Evolutionary conservation across 2,329 filamentous ascomycete genomes (phyloP).

Genomic region (Calonectria crousiana): DNA sequence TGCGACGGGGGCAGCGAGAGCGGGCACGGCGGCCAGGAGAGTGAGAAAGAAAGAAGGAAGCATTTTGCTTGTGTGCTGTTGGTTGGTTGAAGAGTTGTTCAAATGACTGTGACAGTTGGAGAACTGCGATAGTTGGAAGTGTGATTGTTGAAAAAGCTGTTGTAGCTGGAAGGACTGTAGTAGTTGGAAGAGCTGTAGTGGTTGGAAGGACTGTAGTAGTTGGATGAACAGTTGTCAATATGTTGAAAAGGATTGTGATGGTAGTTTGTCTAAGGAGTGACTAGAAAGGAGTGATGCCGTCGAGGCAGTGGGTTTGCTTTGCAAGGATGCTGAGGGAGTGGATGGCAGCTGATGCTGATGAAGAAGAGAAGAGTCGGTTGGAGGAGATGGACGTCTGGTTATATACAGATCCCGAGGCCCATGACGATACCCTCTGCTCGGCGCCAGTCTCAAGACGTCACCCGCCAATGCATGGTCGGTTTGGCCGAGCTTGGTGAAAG

Average conservation of each 20-base stretch:
- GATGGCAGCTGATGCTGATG: constrained; percentile 7
- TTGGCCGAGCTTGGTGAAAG: constrained; percentile 10
- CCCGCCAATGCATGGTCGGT: background rate
- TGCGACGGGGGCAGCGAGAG: constrained; percentile 22
- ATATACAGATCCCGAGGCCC: background rate
- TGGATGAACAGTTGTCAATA: background rate
- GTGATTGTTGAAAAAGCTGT: background rate
- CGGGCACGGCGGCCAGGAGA: constrained; percentile 29
- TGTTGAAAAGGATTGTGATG: background rate
- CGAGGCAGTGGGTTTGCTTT: constrained; percentile 2
- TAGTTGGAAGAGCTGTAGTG: background rate
- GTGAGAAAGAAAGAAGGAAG: constrained; percentile 25
- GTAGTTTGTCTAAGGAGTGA: constrained; percentile 3
- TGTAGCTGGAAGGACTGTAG: background rate
- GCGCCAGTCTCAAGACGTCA: constrained; percentile 1
- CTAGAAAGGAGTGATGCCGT: constrained; percentile 3
- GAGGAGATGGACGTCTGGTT: background rate
- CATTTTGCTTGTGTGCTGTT: constrained; percentile 1
- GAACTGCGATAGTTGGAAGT: background rate
- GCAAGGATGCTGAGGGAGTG: background rate
- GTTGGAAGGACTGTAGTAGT: background rate
- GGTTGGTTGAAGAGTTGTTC: background rate
- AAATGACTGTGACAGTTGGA: background rate
- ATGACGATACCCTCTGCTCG: background rate
- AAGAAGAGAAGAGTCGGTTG: background rate